Evolutionary conservation across 202 grass and related monocot species (phyloP), one percentile per base, ranked within the genome.

Genomic region (Hordeum pubiflorum): DNA sequence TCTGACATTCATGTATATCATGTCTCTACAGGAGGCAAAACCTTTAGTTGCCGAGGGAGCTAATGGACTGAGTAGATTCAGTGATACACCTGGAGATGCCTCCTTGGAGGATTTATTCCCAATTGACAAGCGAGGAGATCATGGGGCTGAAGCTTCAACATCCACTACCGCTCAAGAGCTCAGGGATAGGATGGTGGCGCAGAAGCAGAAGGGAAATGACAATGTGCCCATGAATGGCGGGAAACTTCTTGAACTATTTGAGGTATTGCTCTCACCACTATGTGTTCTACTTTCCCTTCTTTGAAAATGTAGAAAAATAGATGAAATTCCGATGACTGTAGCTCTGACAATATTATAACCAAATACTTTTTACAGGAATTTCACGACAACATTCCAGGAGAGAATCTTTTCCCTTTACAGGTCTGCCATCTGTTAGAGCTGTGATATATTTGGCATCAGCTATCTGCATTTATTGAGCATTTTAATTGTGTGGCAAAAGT

Each of bases 71-170:
- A 91, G 82, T 61, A 92, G 90, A 82, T 98, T 98, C 85, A 95
- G 96, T 58, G 96, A 98, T 61, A 92, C 91, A 69, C 92, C 96
- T 82, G 87, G 70, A 78, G 96, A 99, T 76, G 90, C 95, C 63
- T 90, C 89, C 9, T 84, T 99, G 1, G 96, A 99, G 32, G 96
- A 99, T 83, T 82, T 99, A 86, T 99, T 99, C 87, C 95, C 88
- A 63, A 80, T 94, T 38, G 80, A 91, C 29, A 91, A 72, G 74
- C 90, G 41, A 39, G 83, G 59, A 76, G 84, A 89, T 85, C 78
- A 84, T 82, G 88, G 58, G 34, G 69, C 81, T 79, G 86, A 93
- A 91, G 84, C 96, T 85, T 98, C 96, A 54, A 93, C 92, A 58
- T 98, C 92, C 44, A 60, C 74, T 79, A 77, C 88, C 14, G 23